phyloP scores from a whole-genome alignment of 2,329 filamentous ascomycete species.

The Tolypocladium tropicale region DNA sequence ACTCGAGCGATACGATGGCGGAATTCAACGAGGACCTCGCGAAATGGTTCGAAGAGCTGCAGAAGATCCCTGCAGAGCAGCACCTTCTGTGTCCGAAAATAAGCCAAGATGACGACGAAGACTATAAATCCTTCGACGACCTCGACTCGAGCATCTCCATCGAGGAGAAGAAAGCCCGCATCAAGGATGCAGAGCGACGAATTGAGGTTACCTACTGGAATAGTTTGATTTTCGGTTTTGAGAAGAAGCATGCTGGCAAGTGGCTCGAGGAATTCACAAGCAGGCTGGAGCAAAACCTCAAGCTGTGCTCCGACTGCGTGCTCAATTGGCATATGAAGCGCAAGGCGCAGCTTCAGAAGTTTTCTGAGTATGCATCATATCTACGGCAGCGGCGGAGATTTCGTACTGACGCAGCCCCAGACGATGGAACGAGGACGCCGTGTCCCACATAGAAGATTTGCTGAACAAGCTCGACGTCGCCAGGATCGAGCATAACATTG shows the following conservation, averaged over 20 bases:
- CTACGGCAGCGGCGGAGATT: neutral
- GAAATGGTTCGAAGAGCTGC: constrained; percentile 32
- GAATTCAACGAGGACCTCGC: constrained; percentile 28
- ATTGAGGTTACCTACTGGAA: constrained; percentile 56
- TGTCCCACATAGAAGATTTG: constrained; percentile 41
- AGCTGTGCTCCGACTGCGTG: constrained; percentile 59
- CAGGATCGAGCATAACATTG: constrained; percentile 50
- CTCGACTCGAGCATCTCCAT: constrained; percentile 35
- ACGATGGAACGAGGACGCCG: constrained; percentile 38
- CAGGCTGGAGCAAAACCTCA: constrained; percentile 48
- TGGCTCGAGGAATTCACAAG: constrained; percentile 50
- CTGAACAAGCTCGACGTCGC: constrained; percentile 50
- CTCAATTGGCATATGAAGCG: constrained; percentile 65
- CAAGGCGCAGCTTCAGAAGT: constrained; percentile 48
- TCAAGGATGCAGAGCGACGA: constrained; percentile 44
- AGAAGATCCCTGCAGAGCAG: constrained; percentile 32
- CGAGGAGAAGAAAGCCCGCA: constrained; percentile 40
- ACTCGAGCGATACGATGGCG: constrained; percentile 22
- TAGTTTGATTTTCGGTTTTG: constrained; percentile 59
- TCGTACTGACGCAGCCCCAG: constrained; percentile 17
- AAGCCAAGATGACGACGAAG: constrained; percentile 49
- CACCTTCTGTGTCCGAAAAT: constrained; percentile 62
- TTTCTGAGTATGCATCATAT: constrained; percentile 43
- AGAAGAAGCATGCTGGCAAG: constrained; percentile 46
- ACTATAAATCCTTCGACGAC: constrained; percentile 45